Percentiles rank a stretch among this genome's conserved stretches.
phyloP scores from a whole-genome alignment of 164 flowering plant genomes.

The Euptelea pleiosperma region DNA sequence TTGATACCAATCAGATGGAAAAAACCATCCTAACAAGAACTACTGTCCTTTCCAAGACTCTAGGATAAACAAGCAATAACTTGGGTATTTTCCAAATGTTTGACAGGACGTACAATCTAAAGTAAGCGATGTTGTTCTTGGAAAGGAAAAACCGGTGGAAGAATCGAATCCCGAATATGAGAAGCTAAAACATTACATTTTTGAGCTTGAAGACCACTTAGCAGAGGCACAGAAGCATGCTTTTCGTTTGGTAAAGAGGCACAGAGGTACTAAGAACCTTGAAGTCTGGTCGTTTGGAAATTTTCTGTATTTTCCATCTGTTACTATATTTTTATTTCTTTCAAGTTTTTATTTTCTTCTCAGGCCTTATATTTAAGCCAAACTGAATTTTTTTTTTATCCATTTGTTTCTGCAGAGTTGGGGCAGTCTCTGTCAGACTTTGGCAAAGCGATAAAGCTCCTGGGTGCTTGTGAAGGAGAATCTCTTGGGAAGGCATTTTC shows the following conservation, averaged over 20 bases:
- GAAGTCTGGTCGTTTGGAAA: too few species aligned
- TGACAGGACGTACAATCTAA: slow-evolving; percentile 89
- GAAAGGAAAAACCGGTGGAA: slow-evolving; percentile 97
- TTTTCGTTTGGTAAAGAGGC: slow-evolving; percentile 93
- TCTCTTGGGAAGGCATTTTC: slow-evolving; percentile 88
- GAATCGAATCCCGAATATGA: slow-evolving; percentile 92
- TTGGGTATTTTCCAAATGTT: slow-evolving; percentile 3
- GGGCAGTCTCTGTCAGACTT: slow-evolving; percentile 89
- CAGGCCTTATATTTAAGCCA: too few species aligned
- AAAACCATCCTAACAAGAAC: not conserved
- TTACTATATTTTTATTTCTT: too few species aligned
- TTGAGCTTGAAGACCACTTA: slow-evolving; percentile 93
- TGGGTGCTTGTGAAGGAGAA: slow-evolving; percentile 82
- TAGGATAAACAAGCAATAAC: not conserved
- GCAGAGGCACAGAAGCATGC: slow-evolving; percentile 99
- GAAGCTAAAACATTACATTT: slow-evolving; percentile 77
- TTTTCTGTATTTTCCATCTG: too few species aligned
- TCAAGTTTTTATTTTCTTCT: too few species aligned
- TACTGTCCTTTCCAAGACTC: not conserved
- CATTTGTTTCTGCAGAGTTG: slow-evolving; percentile 57
- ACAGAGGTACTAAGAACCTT: slow-evolving; percentile 78
- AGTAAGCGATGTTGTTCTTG: slow-evolving; percentile 94
- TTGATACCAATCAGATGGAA: not conserved
- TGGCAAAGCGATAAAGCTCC: slow-evolving; percentile 87
- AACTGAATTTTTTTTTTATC: too few species aligned